These are phyloP conservation scores for Sporothrix brunneoviolacea DNA, from an alignment of 2,329 filamentous ascomycete species.

Conservation along the genomic window DNA sequence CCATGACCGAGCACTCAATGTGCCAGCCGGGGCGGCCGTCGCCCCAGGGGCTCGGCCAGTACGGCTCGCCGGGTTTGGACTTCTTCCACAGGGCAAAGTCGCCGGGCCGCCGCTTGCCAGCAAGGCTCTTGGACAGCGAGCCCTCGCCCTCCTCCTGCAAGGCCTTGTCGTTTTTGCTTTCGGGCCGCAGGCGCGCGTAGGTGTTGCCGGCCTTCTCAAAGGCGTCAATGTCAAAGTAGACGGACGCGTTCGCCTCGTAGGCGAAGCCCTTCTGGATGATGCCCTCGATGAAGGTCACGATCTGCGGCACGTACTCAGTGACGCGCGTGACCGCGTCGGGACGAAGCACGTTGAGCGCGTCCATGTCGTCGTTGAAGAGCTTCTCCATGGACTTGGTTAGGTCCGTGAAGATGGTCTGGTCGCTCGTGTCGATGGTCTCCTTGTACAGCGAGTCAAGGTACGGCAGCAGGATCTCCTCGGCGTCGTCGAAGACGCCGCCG, in stretches of 20 bases:
- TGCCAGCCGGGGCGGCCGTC: slow-evolving; percentile 65
- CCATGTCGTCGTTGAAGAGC: slow-evolving; percentile 63
- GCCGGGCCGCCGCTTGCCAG: slow-evolving; percentile 54
- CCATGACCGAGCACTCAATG: slow-evolving; percentile 70
- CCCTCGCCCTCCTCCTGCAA: slow-evolving; percentile 64
- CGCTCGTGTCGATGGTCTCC: slow-evolving; percentile 48
- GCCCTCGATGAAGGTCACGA: slow-evolving; percentile 53
- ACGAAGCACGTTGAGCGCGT: slow-evolving; percentile 56
- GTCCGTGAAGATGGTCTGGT: slow-evolving; percentile 61
- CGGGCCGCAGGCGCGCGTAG: slow-evolving; percentile 64
- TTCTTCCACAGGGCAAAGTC: slow-evolving; percentile 65
- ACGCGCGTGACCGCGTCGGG: slow-evolving; percentile 60
- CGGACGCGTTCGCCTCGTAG: slow-evolving; percentile 57
- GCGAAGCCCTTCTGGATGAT: slow-evolving; percentile 61
- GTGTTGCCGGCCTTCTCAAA: slow-evolving; percentile 59
- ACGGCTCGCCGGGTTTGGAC: slow-evolving; percentile 42
- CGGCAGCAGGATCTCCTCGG: slow-evolving; percentile 57
- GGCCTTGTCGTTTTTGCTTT: slow-evolving; percentile 58
- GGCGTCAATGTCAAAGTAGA: slow-evolving; percentile 65
- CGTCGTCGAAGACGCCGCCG: slow-evolving; percentile 46
- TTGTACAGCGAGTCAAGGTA: slow-evolving; percentile 56
- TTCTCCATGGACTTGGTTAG: slow-evolving; percentile 59
- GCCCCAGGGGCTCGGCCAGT: slow-evolving; percentile 62
- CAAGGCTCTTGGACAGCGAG: slow-evolving; percentile 49
- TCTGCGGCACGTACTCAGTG: slow-evolving; percentile 61